Evolutionary conservation across 192 early-diverging fungal species (phyloP).

Genomic region (Dissophora ornata): DNA sequence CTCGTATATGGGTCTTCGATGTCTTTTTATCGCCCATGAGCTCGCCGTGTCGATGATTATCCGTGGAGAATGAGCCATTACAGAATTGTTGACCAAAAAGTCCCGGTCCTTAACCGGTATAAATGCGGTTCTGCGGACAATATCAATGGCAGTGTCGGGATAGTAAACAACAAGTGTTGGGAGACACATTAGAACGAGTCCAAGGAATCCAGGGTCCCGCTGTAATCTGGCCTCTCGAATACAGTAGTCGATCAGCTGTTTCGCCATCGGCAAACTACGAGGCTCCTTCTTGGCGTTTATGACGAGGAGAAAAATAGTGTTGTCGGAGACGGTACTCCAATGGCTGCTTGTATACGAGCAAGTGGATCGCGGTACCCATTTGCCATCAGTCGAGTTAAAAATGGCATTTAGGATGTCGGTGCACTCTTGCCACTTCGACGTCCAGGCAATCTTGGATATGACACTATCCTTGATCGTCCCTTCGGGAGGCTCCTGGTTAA

Average conservation of each 20-base stretch:
- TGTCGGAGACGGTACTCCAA: too few relatives aligned
- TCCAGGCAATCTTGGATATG: constrained; percentile 7
- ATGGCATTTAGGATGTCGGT: neutral
- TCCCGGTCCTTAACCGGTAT: constrained; percentile 5
- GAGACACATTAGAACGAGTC: constrained; percentile 1
- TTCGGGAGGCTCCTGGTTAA: constrained; percentile 10
- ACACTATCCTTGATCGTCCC: neutral
- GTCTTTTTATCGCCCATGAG: neutral
- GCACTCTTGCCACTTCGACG: constrained; percentile 8
- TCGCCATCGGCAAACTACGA: constrained; percentile 5
- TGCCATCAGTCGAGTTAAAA: constrained; percentile 1
- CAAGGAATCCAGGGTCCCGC: constrained; percentile 10
- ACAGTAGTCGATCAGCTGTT: constrained; percentile 24
- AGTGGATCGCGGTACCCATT: constrained; percentile 20
- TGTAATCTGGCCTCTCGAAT: constrained; percentile 12
- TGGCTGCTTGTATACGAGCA: too few relatives aligned
- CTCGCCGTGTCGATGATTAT: neutral
- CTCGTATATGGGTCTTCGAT: constrained; percentile 1
- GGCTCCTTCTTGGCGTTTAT: constrained; percentile 5
- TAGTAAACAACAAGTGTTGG: neutral
- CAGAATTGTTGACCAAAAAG: constrained; percentile 12
- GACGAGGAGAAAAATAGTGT: constrained; percentile 2
- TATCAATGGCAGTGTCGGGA: constrained; percentile 4
- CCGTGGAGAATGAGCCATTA: neutral
- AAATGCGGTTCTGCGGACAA: constrained; percentile 9